Evolutionary conservation across 345 rosid genomes (phyloP).

Genomic region (Combretum micranthum): DNA sequence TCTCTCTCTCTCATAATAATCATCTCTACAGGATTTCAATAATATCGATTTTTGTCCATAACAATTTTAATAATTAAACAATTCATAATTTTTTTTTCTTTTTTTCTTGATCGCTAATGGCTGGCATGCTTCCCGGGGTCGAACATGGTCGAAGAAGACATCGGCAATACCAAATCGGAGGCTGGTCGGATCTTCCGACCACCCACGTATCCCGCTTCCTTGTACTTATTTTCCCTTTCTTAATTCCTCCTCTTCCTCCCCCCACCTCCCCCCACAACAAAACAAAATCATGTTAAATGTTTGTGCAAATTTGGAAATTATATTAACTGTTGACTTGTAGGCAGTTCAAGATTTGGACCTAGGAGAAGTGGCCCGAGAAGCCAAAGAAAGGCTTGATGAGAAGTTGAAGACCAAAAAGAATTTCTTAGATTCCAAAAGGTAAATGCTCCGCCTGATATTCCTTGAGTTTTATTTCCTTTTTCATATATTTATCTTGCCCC

Average conservation of each 20-base stretch:
- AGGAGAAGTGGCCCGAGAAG: slow-evolving; percentile 61
- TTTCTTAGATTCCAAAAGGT: slow-evolving; percentile 32
- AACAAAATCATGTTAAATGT: no score
- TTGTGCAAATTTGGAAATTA: no score
- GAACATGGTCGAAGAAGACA: slow-evolving; percentile 76
- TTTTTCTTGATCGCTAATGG: slow-evolving; percentile 21
- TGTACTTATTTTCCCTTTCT: not conserved
- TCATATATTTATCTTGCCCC: not conserved
- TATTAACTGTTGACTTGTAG: not conserved
- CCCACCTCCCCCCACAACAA: not conserved
- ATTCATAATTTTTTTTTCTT: not conserved
- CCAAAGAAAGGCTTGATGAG: slow-evolving; percentile 71
- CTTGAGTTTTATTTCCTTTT: not conserved
- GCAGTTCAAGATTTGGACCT: slow-evolving; percentile 40
- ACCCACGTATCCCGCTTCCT: slow-evolving; percentile 16
- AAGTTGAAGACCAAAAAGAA: slow-evolving; percentile 41
- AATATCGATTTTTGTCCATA: no score
- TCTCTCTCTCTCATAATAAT: no score
- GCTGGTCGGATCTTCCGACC: slow-evolving; percentile 27
- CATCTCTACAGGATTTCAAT: no score
- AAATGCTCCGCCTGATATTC: not conserved
- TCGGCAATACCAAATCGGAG: slow-evolving; percentile 43
- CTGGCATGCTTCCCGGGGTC: slow-evolving; percentile 87
- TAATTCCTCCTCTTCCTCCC: not conserved
- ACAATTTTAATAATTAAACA: not conserved